Evolutionary conservation across 108 stramenopile species (phyloP), one percentile per base, ranked within the genome.

Genomic region (Parmales sp.): DNA sequence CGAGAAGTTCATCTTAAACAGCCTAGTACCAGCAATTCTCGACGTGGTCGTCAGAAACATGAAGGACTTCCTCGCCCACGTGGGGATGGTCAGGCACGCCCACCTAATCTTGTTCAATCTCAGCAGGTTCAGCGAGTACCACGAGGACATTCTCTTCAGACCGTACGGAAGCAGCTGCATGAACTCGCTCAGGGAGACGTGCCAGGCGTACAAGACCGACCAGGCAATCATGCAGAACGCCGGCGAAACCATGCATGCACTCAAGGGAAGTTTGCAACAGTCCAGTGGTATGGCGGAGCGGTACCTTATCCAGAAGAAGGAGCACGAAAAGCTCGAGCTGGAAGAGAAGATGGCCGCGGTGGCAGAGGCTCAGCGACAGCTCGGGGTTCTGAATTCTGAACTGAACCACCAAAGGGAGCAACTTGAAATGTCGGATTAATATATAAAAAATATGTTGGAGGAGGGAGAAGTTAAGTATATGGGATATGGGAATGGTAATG

Each of bases 21-120:
- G 80, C 43, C 71, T 74, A 28, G 85, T 84, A 29, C 83, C 74
- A 45, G 82, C 84, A 65, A 83, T 90, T 43, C 71, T 80, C 13
- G 76, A 82, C 38, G 77, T 89, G 18, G 91, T 95, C 38, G 84
- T 95, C 1, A 69, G 75, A 11, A 83, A 90, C 19, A 92, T 95
- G 82, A 88, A 88, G 69, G 84, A 87, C 49, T 94, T 94, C 73
- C 91, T 90, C 71, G 74, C 88, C 7, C 88, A 86, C 51, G 86
- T 85, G 69, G 82, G 89, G 20, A 95, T 92, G 38, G 72, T 95
- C 45, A 92, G 91, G 73, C 82, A 91, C 66, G 94, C 89, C 5
- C 93, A 90, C 71, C 84, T 95, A 16, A 90, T 95, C 26, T 86
- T 95, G 20, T 89, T 91, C 81, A 95, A 95, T 51, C 74, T 95